These are phyloP conservation scores for Lasiosphaeria ovina DNA, from an alignment of 495 filamentous ascomycete genomes.

Conservation along the genomic window DNA sequence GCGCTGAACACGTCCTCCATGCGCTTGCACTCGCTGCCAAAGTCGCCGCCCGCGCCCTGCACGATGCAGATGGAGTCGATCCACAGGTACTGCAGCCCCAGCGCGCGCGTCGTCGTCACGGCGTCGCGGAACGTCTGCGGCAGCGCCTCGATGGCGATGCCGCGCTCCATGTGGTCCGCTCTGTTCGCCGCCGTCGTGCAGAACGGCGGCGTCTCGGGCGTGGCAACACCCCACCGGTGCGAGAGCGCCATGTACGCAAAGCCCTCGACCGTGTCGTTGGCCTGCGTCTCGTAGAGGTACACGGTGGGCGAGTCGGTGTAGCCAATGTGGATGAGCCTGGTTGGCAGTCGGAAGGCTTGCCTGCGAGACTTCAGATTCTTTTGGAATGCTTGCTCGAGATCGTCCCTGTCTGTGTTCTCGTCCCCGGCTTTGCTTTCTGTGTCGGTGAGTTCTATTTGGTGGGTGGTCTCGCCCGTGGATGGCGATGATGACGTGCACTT, in stretches of 20 bases:
- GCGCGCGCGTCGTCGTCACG: conserved; percentile 18
- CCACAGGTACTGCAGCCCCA: conserved; percentile 32
- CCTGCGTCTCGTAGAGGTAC: conserved; percentile 15
- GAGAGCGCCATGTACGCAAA: conserved; percentile 21
- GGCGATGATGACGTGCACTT: neutral
- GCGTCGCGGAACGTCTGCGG: conserved; percentile 26
- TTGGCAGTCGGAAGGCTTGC: conserved; percentile 19
- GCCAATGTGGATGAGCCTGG: conserved; percentile 30
- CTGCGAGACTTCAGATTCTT: neutral
- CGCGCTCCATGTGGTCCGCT: conserved; percentile 1
- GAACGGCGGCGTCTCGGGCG: conserved; percentile 5
- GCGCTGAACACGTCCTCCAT: conserved; percentile 42
- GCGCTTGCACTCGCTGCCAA: conserved; percentile 26
- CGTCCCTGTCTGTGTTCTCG: neutral
- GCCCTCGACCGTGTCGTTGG: neutral
- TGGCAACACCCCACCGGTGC: conserved; percentile 19
- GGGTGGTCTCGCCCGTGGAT: no score
- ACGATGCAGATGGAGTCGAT: conserved; percentile 45
- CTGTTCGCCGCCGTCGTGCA: conserved; percentile 10
- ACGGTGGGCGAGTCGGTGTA: neutral
- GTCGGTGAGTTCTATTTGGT: no score
- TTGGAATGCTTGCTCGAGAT: no score
- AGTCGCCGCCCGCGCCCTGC: conserved; percentile 36
- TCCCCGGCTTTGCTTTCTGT: no score
- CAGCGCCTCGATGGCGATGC: conserved; percentile 6